Evolutionary conservation across 2,329 filamentous ascomycete species (phyloP), one percentile per base, ranked within the genome.

Genomic region (Pestalotiopsis sp.): DNA sequence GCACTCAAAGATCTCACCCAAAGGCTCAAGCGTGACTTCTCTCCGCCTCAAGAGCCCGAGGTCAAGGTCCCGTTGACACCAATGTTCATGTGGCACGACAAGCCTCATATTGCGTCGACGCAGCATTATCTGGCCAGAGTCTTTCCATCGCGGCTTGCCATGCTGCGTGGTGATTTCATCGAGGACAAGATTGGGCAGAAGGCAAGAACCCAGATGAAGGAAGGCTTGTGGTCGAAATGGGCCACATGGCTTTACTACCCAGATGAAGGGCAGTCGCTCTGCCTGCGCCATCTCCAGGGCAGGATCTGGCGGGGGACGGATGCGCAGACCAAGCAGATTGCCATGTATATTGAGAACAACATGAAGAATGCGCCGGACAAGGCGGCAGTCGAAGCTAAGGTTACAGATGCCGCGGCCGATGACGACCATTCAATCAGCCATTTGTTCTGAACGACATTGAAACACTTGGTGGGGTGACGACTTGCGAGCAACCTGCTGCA

Each of bases 61-160:
- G 56, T 61, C 35, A 65, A 61, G 4, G 60, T 88, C 0, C 83
- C 84, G 0, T 73, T 88, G 55, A 88, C 86, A 1, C 86, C 86
- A 0, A 78, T 88, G 66, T 88, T 87, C 75, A 86, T 88, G 71
- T 88, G 86, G 86, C 85, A 88, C 66, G 86, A 88, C 68, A 88
- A 88, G 70, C 85, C 86, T 0, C 86, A 88, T 67, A 68, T 88
- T 2, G 85, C 82, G 1, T 81, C 80, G 3, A 82, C 79, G 0
- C 70, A 75, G 1, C 86, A 88, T 70, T 88, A 88, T 66, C 78
- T 87, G 0, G 71, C 76, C 0, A 78, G 81, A 0, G 81, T 88
- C 1, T 88, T 88, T 62, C 81, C 85, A 0, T 82, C 78, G 0
- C 79, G 85, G 1, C 72, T 86, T 17, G 83, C 86, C 1, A 81